Percentiles rank a stretch among this genome's conserved stretches.
phyloP scores from a whole-genome alignment of 2,329 filamentous ascomycete genomes.

The Ceratocystiopsis minuta region DNA sequence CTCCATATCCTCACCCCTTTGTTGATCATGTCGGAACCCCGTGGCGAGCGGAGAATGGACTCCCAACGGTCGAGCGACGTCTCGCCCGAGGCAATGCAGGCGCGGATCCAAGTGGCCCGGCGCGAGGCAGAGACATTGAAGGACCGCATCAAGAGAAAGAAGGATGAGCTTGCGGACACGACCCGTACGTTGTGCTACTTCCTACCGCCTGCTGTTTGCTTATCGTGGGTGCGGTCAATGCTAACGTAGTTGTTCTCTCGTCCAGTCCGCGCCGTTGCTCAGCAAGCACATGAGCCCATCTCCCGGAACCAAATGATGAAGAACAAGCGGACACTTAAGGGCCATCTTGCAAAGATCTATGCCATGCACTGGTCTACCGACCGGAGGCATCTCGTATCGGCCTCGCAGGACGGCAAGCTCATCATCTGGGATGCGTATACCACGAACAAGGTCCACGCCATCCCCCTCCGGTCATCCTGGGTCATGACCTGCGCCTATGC shows the following conservation, averaged over 20 bases:
- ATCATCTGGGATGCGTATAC: conserved; percentile 99
- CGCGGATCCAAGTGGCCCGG: conserved; percentile 77
- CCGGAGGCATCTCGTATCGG: conserved; percentile 87
- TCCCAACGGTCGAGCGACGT: conserved; percentile 41
- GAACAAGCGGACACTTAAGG: conserved; percentile 89
- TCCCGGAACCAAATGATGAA: conserved; percentile 90
- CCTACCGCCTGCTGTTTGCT: not conserved
- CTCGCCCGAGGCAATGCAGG: conserved; percentile 69
- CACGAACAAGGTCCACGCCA: conserved; percentile 98
- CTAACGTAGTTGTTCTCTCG: not conserved
- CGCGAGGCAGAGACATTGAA: conserved; percentile 96
- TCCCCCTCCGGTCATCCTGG: conserved; percentile 93
- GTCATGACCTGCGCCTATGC: conserved; percentile 99
- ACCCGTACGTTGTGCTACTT: conserved; percentile 52
- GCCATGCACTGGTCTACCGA: conserved; percentile 99
- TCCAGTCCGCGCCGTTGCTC: conserved; percentile 77
- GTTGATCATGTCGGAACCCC: not conserved
- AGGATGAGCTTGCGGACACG: conserved; percentile 97
- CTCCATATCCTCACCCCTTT: not conserved
- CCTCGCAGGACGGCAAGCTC: conserved; percentile 96
- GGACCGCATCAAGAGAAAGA: conserved; percentile 98
- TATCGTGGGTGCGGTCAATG: too few relatives aligned
- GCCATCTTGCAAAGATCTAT: conserved; percentile 97
- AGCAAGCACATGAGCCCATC: conserved; percentile 80
- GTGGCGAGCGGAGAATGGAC: conserved; percentile 27